phyloP scores from a whole-genome alignment of 208 protist genomes.

The Endotrypanum monterogeii region DNA sequence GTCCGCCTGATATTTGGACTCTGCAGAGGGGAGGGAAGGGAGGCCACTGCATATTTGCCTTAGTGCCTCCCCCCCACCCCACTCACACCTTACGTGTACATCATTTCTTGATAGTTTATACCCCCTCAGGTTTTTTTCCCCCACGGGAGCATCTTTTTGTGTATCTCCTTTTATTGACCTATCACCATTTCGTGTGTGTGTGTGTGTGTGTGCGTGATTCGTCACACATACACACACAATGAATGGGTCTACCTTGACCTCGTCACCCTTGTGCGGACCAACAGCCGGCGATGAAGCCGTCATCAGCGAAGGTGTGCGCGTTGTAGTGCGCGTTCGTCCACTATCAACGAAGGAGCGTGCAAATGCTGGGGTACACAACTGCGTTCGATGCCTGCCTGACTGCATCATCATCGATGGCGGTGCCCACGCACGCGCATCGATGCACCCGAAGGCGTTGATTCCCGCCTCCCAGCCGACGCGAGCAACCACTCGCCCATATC shows the following conservation, averaged over 20 bases:
- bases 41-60: neutral
- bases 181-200: neutral
- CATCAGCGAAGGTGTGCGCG: slow-evolving; percentile 40
- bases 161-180: too few species aligned
- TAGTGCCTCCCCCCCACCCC: neutral
- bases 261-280: neutral
- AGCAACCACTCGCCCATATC: slow-evolving; percentile 36
- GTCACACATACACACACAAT: neutral
- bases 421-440: slow-evolving; percentile 1
- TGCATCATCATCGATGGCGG: slow-evolving; percentile 55
- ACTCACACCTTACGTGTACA: too few species aligned
- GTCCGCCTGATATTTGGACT: neutral
- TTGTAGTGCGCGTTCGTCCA: slow-evolving; percentile 75
- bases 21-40: neutral
- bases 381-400: slow-evolving; percentile 71
- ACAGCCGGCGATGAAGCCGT: neutral
- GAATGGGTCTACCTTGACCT: neutral
- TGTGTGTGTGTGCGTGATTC: neutral
- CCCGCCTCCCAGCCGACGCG: slow-evolving; percentile 12
- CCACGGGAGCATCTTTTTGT: neutral
- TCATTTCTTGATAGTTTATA: neutral
- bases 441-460: neutral
- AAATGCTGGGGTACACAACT: slow-evolving; percentile 55
- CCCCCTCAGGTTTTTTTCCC: neutral
- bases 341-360: slow-evolving; percentile 69